These are phyloP conservation scores for Picochlorum sp. DNA, from an alignment of 139 green algal species.

Conservation along the genomic window DNA sequence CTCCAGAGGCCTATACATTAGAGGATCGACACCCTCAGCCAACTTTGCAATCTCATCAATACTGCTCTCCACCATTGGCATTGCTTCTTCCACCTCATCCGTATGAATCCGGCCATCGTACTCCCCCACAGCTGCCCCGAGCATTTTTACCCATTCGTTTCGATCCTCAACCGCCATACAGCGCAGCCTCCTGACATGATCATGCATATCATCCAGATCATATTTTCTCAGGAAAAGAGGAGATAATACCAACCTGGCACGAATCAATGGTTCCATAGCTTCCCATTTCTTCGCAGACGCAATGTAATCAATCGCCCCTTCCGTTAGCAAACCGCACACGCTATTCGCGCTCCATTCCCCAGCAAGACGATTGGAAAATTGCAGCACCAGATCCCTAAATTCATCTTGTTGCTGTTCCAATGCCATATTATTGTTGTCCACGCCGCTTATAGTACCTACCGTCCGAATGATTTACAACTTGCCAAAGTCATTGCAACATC, in stretches of 20 bases:
- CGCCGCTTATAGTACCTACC: too few relatives aligned
- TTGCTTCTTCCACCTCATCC: background rate
- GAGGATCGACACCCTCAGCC: background rate
- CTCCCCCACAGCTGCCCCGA: slow-evolving; percentile 5
- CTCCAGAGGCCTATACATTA: slow-evolving; percentile 17
- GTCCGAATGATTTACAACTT: too few relatives aligned
- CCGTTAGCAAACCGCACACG: slow-evolving; percentile 10
- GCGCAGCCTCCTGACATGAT: background rate
- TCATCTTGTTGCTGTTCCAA: background rate
- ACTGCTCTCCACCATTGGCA: slow-evolving; percentile 4
- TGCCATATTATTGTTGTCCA: too few relatives aligned
- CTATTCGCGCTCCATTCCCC: slow-evolving; percentile 22
- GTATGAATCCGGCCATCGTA: slow-evolving; percentile 23
- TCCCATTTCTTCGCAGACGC: slow-evolving; percentile 13
- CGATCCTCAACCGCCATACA: background rate
- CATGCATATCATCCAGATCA: slow-evolving; percentile 11
- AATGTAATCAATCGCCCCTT: slow-evolving; percentile 10
- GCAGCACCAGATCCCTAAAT: slow-evolving; percentile 2
- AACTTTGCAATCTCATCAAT: background rate
- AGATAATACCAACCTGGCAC: slow-evolving; percentile 13
- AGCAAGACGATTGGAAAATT: slow-evolving; percentile 10
- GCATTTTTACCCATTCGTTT: slow-evolving; percentile 23
- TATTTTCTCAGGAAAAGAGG: slow-evolving; percentile 14
- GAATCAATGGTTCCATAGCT: slow-evolving; percentile 16
- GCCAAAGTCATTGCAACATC: too few relatives aligned